These are phyloP conservation scores for Harringtonia lauricola DNA, from an alignment of 2,329 filamentous ascomycete species.

Conservation along the genomic window DNA sequence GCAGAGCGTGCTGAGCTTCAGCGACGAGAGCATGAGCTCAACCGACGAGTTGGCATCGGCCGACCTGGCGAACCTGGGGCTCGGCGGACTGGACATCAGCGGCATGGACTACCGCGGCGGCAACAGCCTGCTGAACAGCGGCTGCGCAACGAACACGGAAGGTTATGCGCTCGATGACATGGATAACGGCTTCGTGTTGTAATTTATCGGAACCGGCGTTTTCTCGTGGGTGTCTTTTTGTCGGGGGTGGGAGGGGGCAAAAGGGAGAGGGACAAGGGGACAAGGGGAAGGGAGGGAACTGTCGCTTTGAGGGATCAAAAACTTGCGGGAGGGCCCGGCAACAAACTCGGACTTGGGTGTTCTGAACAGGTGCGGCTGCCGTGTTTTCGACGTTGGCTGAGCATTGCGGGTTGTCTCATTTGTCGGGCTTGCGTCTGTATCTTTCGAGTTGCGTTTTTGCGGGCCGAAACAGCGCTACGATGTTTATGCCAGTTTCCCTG, in stretches of 20 bases:
- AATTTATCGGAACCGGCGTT: not conserved
- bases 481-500: too few species aligned
- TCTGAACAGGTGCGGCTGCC: too few species aligned
- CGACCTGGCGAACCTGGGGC: constrained; percentile 31
- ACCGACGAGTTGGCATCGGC: constrained; percentile 35
- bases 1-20: constrained; percentile 44
- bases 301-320: too few species aligned
- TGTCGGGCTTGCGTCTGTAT: too few species aligned
- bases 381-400: too few species aligned
- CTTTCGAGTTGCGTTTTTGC: too few species aligned
- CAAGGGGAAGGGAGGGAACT: too few species aligned
- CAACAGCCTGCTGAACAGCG: constrained; percentile 6
- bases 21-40: constrained; percentile 47
- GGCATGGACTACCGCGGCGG: constrained; percentile 25
- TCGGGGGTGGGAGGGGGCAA: not conserved
- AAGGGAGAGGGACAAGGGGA: too few species aligned
- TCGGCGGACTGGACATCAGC: constrained; percentile 27
- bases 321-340: not conserved
- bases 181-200: constrained; percentile 22
- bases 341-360: constrained; percentile 18
- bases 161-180: constrained; percentile 28
- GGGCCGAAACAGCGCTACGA: too few species aligned
- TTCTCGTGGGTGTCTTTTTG: not conserved
- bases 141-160: constrained; percentile 11
- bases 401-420: too few species aligned